Evolutionary conservation across 2,329 filamentous ascomycete species (phyloP).

Genomic region (Scedosporium dehoogii): DNA sequence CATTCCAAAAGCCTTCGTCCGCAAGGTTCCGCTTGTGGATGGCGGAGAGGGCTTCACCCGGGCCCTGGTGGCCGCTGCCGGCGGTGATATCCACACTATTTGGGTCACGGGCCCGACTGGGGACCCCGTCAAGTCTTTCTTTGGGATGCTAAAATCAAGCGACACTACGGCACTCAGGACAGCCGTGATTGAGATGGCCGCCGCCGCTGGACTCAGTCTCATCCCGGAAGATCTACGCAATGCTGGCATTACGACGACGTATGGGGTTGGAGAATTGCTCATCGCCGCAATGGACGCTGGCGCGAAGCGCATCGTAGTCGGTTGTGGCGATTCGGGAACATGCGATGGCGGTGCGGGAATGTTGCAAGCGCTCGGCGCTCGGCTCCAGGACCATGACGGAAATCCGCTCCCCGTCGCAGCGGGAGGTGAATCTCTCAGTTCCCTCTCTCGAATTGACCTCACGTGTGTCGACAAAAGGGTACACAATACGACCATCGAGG

Average conservation of each 20-base stretch:
- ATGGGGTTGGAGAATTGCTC: constrained; percentile 40
- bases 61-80: constrained; percentile 32
- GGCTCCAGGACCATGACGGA: constrained; percentile 28
- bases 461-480: constrained; percentile 26
- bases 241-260: constrained; percentile 38
- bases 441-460: constrained; percentile 28
- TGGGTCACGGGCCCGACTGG: constrained; percentile 34
- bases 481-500: constrained; percentile 30
- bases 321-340: constrained; percentile 44
- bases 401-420: constrained; percentile 23
- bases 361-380: constrained; percentile 40
- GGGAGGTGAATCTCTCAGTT: constrained; percentile 28
- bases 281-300: constrained; percentile 33
- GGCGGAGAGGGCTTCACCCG: constrained; percentile 42
- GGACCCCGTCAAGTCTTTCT: constrained; percentile 29
- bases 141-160: constrained; percentile 29
- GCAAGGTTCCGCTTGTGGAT: constrained; percentile 40
- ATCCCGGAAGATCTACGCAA: constrained; percentile 33
- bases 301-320: constrained; percentile 34
- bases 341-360: constrained; percentile 43
- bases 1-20: constrained; percentile 28
- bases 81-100: constrained; percentile 25
- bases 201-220: constrained; percentile 39
- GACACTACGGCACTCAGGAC: constrained; percentile 18
- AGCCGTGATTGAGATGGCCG: constrained; percentile 42